These are phyloP conservation scores for Colletotrichum neosansevieriae DNA, from an alignment of 2,329 filamentous ascomycete species.

Conservation along the genomic window DNA sequence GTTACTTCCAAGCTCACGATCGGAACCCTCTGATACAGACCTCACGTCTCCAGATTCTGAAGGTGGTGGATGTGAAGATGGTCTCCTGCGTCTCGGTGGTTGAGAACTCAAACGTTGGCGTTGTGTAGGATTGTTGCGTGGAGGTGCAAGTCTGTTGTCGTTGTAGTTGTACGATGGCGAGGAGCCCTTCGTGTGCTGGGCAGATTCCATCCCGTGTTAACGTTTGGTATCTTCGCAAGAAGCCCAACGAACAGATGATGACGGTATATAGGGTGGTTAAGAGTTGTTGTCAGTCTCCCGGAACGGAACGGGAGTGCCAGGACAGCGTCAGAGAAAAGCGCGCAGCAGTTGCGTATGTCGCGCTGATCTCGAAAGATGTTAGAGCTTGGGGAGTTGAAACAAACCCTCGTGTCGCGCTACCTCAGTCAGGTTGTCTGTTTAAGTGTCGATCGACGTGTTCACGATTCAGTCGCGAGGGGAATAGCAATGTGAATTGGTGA, in stretches of 20 bases:
- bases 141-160: neutral
- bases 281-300: neutral
- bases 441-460: slow-evolving; percentile 25
- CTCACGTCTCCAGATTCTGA: slow-evolving; percentile 11
- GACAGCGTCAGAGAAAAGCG: slow-evolving; percentile 3
- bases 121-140: slow-evolving; percentile 21
- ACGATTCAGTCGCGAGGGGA: slow-evolving; percentile 29
- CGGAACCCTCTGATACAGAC: slow-evolving; percentile 15
- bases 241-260: neutral
- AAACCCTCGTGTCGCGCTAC: slow-evolving; percentile 33
- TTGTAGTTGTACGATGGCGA: slow-evolving; percentile 9
- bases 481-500: slow-evolving; percentile 2
- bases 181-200: slow-evolving; percentile 34
- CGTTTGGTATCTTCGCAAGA: neutral
- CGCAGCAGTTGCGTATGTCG: slow-evolving; percentile 25
- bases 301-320: slow-evolving; percentile 5
- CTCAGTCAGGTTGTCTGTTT: slow-evolving; percentile 19
- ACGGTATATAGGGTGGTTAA: slow-evolving; percentile 18
- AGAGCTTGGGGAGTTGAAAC: slow-evolving; percentile 30
- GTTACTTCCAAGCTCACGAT: slow-evolving; percentile 19
- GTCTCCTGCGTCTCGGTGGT: slow-evolving; percentile 16
- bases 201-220: slow-evolving; percentile 33
- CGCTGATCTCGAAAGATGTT: slow-evolving; percentile 29
- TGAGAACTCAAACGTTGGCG: slow-evolving; percentile 15
- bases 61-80: slow-evolving; percentile 14